These are phyloP conservation scores for Aureobasidium sp. DNA, from an alignment of 2,329 filamentous ascomycete genomes.

Conservation along the genomic window DNA sequence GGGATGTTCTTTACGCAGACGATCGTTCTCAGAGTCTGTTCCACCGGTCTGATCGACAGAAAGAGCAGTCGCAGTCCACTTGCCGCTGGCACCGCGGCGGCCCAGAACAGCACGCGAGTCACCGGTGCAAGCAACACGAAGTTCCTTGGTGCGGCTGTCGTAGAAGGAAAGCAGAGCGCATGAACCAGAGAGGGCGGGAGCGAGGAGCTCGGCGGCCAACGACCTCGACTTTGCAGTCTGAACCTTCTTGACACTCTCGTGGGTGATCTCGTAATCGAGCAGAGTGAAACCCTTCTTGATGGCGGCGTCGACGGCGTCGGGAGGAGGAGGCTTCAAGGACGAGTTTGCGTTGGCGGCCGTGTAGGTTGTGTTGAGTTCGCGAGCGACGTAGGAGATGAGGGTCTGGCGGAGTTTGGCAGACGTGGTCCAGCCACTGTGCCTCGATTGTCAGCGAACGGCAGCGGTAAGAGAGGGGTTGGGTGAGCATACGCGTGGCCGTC, in stretches of 20 bases:
- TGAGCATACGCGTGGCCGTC: conserved; percentile 77
- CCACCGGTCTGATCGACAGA: conserved; percentile 91
- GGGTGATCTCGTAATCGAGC: conserved; percentile 87
- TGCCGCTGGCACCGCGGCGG: conserved; percentile 64
- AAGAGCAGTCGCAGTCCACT: conserved; percentile 84
- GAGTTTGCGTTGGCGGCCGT: conserved; percentile 57
- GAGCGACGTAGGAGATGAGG: conserved; percentile 83
- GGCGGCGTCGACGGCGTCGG: conserved; percentile 76
- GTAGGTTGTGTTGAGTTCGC: conserved; percentile 88
- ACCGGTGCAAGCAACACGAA: conserved; percentile 91
- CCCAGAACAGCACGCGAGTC: conserved; percentile 94
- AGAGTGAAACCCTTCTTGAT: conserved; percentile 88
- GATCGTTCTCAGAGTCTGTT: conserved; percentile 73
- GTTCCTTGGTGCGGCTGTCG: conserved; percentile 73
- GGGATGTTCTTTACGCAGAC: conserved; percentile 78
- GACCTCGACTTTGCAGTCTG: conserved; percentile 80
- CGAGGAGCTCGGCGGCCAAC: conserved; percentile 83
- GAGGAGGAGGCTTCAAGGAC: conserved; percentile 53
- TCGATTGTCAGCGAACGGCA: neutral
- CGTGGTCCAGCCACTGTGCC: conserved; percentile 81
- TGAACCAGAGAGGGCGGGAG: conserved; percentile 90
- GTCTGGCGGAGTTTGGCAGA: conserved; percentile 91
- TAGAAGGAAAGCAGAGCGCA: conserved; percentile 96
- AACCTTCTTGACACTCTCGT: conserved; percentile 86
- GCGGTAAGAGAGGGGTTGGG: neutral